Conservation (phyloP, 805 yeast species). For the Deakozyma indianensis region DNA sequence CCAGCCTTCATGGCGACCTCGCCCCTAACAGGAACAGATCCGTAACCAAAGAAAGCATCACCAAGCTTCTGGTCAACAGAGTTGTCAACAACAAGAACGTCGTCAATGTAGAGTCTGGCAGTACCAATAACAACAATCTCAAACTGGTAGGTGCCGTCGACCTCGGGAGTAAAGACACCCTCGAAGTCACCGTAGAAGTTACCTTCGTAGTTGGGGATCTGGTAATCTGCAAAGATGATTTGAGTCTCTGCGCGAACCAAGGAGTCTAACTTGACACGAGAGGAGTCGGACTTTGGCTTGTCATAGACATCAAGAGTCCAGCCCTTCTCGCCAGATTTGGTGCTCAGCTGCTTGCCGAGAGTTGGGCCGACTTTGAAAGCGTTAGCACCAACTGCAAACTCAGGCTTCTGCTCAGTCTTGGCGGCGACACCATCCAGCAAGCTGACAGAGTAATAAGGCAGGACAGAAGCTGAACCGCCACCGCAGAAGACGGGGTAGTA, state of each 20-base stretch:
- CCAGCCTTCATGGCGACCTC: conserved; percentile 29
- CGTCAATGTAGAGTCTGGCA: conserved; percentile 38
- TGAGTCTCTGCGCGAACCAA: conserved; percentile 12
- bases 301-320: neutral
- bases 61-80: conserved; percentile 35
- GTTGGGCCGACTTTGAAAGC: conserved; percentile 24
- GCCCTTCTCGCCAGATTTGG: neutral
- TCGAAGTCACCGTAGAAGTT: conserved; percentile 30
- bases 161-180: conserved; percentile 30
- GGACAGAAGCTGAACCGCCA: conserved; percentile 47
- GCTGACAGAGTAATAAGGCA: conserved; percentile 32
- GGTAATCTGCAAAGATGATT: conserved; percentile 4
- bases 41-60: conserved; percentile 34
- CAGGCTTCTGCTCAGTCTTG: conserved; percentile 3
- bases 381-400: conserved; percentile 15
- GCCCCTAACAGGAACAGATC: conserved; percentile 37
- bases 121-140: conserved; percentile 39
- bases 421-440: conserved; percentile 6
- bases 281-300: neutral
- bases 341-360: conserved; percentile 12
- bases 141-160: conserved; percentile 31
- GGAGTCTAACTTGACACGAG: neutral
- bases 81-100: conserved; percentile 37
- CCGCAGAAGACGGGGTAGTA: conserved; percentile 37
- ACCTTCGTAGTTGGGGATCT: conserved; percentile 2